Evolutionary conservation across 2,329 filamentous ascomycete species (phyloP), one percentile per base, ranked within the genome.

Genomic region (Colletotrichum sp.): DNA sequence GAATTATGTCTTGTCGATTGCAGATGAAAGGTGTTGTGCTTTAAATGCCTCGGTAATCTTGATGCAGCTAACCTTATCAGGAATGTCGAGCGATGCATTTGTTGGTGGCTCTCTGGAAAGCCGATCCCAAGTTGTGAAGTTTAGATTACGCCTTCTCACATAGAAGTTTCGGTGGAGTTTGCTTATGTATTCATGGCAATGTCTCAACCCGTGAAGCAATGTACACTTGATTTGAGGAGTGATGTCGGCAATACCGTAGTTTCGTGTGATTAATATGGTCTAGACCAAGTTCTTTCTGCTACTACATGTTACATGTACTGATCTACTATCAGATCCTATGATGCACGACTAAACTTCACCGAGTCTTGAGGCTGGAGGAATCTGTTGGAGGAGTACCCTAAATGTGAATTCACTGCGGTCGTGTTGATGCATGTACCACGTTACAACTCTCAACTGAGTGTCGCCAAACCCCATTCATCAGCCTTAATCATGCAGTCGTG

Each of bases 401-500:
- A 13, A 21, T 21, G 43, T 8, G 13, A n/a, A 6, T 51, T 21
- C 43, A 21, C 43, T 47, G 7, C n/a, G 18, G 5, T 4, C 38
- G 9, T 47, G 34, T 16, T 15, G 6, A 36, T 9, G 4, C n/a
- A 51, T 51, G n/a, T n/a, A n/a, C 43, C 3, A 51, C 12, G 6
- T 51, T 13, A 1, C n/a, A 9, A 51, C 6, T n/a, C 11, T 51
- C 43, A 6, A 5, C 43, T 51, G n/a, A 21, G 12, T 21, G n/a
- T 12, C 11, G 18, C 21, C 0, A 3, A 51, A 13, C 11, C 6
- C n/a, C n/a, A n/a, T 47, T 6, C n/a, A 47, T 13, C 0, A 7
- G 43, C 2, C 18, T 21, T 21, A 1, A 16, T 47, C 11, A 3
- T 4, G n/a, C n/a, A 21, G 43, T 47, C 43, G 11, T 47, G 43